Conservation (phyloP, 345 rosid species). For the Angophora floribunda region DNA sequence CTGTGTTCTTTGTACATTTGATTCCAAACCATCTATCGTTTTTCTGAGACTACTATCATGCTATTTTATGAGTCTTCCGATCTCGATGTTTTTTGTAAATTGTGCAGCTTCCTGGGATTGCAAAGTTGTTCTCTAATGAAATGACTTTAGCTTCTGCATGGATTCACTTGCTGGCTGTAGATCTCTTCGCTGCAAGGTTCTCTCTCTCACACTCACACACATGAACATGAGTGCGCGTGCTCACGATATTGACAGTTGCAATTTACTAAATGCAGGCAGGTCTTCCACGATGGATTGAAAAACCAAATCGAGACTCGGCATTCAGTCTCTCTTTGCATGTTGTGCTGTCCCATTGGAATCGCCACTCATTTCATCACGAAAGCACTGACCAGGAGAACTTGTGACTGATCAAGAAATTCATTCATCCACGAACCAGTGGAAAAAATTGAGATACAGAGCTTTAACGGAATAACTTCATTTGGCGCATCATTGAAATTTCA, state of each 20-base stretch:
- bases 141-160: conserved; percentile 90
- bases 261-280: conserved; percentile 43
- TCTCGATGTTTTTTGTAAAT: not conserved
- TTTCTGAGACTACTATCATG: not conserved
- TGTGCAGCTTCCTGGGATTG: conserved; percentile 64
- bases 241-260: not conserved
- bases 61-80: not conserved
- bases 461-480: not conserved
- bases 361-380: conserved; percentile 58
- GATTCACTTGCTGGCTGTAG: conserved; percentile 82
- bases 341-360: conserved; percentile 82
- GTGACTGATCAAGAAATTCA: not conserved
- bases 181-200: conserved; percentile 96
- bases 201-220: not conserved
- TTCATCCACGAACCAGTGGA: not conserved
- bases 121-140: conserved; percentile 83
- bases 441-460: not conserved
- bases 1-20: not conserved
- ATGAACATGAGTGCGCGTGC: not conserved
- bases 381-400: conserved; percentile 30
- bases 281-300: conserved; percentile 66
- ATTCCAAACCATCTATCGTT: not conserved
- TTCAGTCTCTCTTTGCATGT: conserved; percentile 80
- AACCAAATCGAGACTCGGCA: conserved; percentile 84
- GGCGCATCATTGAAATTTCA: not conserved